Conservation (phyloP, 108 stramenopile genomes). For the Epithemia pelagica region DNA sequence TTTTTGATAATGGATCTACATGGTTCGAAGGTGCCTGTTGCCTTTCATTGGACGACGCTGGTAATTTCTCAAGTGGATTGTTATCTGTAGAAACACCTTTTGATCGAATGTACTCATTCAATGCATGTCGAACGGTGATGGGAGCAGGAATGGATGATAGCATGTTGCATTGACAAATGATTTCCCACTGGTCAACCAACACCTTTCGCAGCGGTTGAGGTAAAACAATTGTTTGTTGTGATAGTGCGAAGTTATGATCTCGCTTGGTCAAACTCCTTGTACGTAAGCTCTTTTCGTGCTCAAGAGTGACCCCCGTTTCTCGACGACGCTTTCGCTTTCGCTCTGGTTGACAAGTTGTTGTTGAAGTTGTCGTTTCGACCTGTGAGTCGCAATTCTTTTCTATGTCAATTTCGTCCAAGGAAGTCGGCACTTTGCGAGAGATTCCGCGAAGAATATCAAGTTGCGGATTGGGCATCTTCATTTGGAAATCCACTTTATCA, state of each 20-base stretch:
- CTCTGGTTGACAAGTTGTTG: background rate
- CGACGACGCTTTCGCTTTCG: background rate
- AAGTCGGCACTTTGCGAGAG: background rate
- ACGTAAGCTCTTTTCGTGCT: slow-evolving; percentile 23
- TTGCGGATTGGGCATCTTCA: slow-evolving; percentile 9
- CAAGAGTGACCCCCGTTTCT: background rate
- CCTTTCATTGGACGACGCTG: too few species aligned
- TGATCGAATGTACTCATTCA: slow-evolving; percentile 37
- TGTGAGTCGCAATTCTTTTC: background rate
- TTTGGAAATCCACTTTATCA: slow-evolving; percentile 20
- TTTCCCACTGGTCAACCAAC: slow-evolving; percentile 77
- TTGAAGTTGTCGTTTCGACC: background rate
- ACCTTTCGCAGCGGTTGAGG: slow-evolving; percentile 61
- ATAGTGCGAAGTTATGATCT: background rate
- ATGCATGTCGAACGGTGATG: slow-evolving; percentile 42
- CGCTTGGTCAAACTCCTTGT: slow-evolving; percentile 11
- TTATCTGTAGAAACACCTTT: slow-evolving; percentile 29
- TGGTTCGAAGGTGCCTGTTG: too few species aligned
- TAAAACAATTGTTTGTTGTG: slow-evolving; percentile 19
- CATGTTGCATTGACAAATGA: slow-evolving; percentile 61
- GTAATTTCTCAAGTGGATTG: too few species aligned
- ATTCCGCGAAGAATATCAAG: background rate
- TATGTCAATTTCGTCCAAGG: background rate
- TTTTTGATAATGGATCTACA: too few species aligned
- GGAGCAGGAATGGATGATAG: slow-evolving; percentile 41